Base-by-base conservation (phyloP, 2,329 filamentous ascomycete genomes). In the Magnaporthiopsis incrustans region DNA sequence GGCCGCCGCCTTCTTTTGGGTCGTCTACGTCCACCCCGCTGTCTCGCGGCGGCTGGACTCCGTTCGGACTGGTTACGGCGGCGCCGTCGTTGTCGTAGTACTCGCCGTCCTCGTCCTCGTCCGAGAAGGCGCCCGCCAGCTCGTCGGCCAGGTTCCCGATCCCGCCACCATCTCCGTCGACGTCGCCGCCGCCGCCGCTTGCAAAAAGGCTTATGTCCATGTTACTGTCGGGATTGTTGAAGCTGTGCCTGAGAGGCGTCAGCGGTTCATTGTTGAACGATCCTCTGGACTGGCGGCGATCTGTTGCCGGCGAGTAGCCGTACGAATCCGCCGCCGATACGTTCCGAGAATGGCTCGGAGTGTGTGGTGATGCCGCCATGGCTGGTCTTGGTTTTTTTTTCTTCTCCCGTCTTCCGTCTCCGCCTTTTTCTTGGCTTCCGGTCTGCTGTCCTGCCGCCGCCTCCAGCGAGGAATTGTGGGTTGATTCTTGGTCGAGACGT, bases 121-220 rank as follows among this genome's bases (percentile, higher is more conserved):
- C 85, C 11, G 86, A 88, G 44, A 89, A 85, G 4, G 88, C 87
- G 71, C 90, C 89, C 1, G 89, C 91, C 60, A 95, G 78, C 75
- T 95, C 91, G 74, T 94, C 91, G 1, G 91, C 91, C 61, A 95
- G 75, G 69, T 92, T 93, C 38, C 90, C 91, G 67, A 92, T 78
- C 11, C 88, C 88, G 66, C 85, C 85, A 61, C 77, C 77, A 3
- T 73, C 73, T 30, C 74, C 76, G 59, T 74, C 73, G 62, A 74
- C 78, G 3, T 74, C 74, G 53, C 75, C 80, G 53, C 70, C 66
- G n/a, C 67, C 73, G 57, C 75, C 77, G 64, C 73, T 74, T 65
- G 76, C 74, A 60, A 82, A 78, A n/a, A 78, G 73, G 65, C 75
- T 75, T 62, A 83, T 73, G 63, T 62, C 61, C 44, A 56, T 56